Base-by-base conservation (phyloP, 345 rosid genomes). In the Odontarrhena argentea region DNA sequence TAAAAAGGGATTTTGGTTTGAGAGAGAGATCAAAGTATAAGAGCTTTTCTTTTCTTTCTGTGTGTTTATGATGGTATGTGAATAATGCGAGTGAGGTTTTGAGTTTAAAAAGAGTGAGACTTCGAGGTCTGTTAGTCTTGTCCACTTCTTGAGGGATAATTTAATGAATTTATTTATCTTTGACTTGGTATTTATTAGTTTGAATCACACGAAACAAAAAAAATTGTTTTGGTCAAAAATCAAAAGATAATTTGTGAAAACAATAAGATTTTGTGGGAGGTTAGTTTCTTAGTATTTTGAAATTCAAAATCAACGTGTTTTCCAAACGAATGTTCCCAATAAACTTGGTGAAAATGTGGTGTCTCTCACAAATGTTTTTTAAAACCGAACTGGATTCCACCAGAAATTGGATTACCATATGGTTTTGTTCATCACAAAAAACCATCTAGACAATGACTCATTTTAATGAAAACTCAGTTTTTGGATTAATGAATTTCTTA, bases 101-200 rank as follows among this genome's bases (percentile, higher is more conserved):
- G 73, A 74, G 77, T 24, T 61, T 68, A 74, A 46, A 74, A 68
- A 68, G 78, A 68, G 55, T 55, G 69, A 41, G 74, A 41, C 64
- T 54, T 38, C 2, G 46, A 38, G 64, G 47, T 61, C 2, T 35
- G 74, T 74, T 74, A 61, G 64, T 35, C 22, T 52, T 46, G 51
- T 44, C 77, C 77, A 73, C 51, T 26, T 66, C 73, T 73, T 60
- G 36, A 67, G 77, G 73, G 57, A 60, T 74, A 15, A 62, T 40
- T 37, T 74, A 15, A 62, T 40, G 28, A 46, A 54, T 12, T 28
- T 30, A 45, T 45, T 32, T 11, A 41, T 72, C 10, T 62, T 55
- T 74, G 70, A 68, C 70, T 62, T 55, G 34, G 66, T 62, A 55
- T 47, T 60, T 14, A 41, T 44, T 58, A 13, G 43, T 37, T 66